Percentiles rank a stretch among this genome's conserved stretches.
These are phyloP conservation scores for Canavalia ensiformis DNA, from an alignment of 306 rosid species.

Conservation along the genomic window DNA sequence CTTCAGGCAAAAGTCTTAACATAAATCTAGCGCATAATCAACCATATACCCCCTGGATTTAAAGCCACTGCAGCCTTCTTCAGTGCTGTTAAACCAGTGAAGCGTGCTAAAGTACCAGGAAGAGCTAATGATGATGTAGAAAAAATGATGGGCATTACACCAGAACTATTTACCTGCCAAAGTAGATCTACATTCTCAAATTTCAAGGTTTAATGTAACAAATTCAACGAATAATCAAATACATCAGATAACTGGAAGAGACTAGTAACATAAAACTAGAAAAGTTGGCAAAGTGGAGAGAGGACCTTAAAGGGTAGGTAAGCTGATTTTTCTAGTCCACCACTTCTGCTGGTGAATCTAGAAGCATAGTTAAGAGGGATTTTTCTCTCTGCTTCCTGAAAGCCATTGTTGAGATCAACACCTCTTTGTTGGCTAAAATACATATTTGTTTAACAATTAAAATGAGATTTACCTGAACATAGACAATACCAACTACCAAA, in stretches of 20 bases:
- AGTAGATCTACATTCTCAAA: conserved; percentile 40
- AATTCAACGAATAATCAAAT: conserved; percentile 22
- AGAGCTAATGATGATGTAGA: conserved; percentile 95
- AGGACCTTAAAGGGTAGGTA: conserved; percentile 93
- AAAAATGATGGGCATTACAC: conserved; percentile 97
- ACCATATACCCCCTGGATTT: conserved; percentile 83
- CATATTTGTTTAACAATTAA: conserved; percentile 32
- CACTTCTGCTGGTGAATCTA: conserved; percentile 76
- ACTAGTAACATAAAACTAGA: conserved; percentile 39
- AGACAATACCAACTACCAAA: conserved; percentile 93
- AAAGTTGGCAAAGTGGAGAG: conserved; percentile 33
- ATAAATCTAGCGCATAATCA: neutral
- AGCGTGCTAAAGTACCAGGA: conserved; percentile 96
- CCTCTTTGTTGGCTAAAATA: conserved; percentile 40
- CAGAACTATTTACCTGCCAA: conserved; percentile 94
- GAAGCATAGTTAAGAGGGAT: conserved; percentile 97
- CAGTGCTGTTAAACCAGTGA: conserved; percentile 81
- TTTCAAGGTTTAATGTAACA: conserved; percentile 13
- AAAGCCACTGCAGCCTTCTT: conserved; percentile 87
- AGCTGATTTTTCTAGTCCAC: conserved; percentile 90
- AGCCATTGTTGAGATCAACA: conserved; percentile 57
- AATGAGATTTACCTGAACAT: conserved; percentile 84
- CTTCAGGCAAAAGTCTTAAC: conserved; percentile 15
- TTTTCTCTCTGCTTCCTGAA: conserved; percentile 99
- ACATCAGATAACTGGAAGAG: conserved; percentile 28